Percentiles rank a stretch among this genome's conserved stretches.
Conservation (phyloP, 2,329 filamentous ascomycete species). For the Drechslerella coelobrocha region DNA sequence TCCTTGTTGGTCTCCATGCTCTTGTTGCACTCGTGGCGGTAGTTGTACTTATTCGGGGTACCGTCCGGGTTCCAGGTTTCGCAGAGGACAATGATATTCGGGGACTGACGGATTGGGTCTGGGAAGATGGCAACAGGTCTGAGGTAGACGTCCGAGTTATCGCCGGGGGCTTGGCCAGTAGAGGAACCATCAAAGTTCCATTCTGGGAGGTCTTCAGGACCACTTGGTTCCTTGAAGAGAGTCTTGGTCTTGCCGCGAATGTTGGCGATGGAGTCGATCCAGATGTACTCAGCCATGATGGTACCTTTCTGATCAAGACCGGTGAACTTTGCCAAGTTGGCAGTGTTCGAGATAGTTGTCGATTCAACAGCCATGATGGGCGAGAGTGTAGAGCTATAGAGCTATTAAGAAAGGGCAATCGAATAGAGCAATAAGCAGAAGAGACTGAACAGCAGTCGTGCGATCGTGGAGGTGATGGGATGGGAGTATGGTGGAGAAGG, state of each 20-base stretch:
- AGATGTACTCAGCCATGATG: slow-evolving; percentile 95
- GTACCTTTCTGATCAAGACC: slow-evolving; percentile 85
- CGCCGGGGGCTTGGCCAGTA: slow-evolving; percentile 86
- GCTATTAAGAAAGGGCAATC: slow-evolving; percentile 28
- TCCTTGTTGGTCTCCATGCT: slow-evolving; percentile 86
- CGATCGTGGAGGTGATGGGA: not conserved
- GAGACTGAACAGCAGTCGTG: slow-evolving; percentile 10
- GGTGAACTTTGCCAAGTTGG: slow-evolving; percentile 73
- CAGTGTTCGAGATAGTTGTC: slow-evolving; percentile 54
- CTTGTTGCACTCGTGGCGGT: slow-evolving; percentile 86
- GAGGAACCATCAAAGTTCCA: slow-evolving; percentile 91
- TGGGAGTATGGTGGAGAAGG: slow-evolving; percentile 4
- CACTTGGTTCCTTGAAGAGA: slow-evolving; percentile 66
- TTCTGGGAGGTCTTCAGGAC: slow-evolving; percentile 72
- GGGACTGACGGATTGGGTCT: slow-evolving; percentile 85
- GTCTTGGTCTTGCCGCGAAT: slow-evolving; percentile 94
- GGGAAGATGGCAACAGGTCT: slow-evolving; percentile 87
- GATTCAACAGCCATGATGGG: slow-evolving; percentile 50
- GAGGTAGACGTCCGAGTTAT: slow-evolving; percentile 98
- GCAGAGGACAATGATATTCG: slow-evolving; percentile 92
- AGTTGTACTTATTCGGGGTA: slow-evolving; percentile 98
- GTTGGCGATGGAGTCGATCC: slow-evolving; percentile 84
- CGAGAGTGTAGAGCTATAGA: slow-evolving; percentile 17
- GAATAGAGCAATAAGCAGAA: slow-evolving; percentile 26
- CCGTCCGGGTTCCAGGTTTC: slow-evolving; percentile 96